Percentiles rank a stretch among this genome's conserved stretches.
Conservation (phyloP, 352 stramenopile genomes). For the Phytophthora constricta region DNA sequence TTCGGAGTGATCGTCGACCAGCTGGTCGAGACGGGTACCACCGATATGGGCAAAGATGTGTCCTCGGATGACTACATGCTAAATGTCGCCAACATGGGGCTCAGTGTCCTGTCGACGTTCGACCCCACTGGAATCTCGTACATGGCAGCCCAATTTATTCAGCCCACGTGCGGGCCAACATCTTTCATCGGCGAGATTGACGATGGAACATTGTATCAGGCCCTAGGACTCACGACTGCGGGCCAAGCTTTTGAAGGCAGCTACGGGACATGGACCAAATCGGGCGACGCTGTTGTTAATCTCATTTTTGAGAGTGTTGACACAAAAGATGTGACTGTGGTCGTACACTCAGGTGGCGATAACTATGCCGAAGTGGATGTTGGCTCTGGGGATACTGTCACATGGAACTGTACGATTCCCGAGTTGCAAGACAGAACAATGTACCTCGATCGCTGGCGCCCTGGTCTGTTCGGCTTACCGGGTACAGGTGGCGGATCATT, state of each 20-base stretch:
- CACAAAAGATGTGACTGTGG: constrained; percentile 26
- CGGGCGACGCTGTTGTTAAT: constrained; percentile 32
- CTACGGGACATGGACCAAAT: constrained; percentile 34
- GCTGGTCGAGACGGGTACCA: constrained; percentile 23
- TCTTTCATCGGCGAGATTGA: constrained; percentile 39
- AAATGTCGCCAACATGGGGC: constrained; percentile 38
- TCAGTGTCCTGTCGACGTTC: constrained; percentile 38
- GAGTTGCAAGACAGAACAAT: constrained; percentile 28
- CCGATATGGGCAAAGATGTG: constrained; percentile 21
- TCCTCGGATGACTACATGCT: constrained; percentile 37
- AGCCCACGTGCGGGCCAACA: constrained; percentile 40
- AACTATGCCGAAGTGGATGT: constrained; percentile 28
- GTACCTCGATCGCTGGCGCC: constrained; percentile 27
- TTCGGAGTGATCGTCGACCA: constrained; percentile 32
- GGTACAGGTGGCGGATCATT: constrained; percentile 25
- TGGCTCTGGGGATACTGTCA: constrained; percentile 17
- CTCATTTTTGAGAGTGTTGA: constrained; percentile 31
- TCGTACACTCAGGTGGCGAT: constrained; percentile 25
- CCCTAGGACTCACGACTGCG: constrained; percentile 19
- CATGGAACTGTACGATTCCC: constrained; percentile 22
- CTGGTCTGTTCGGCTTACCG: constrained; percentile 22
- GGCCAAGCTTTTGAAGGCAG: constrained; percentile 34
- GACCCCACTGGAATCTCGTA: constrained; percentile 43
- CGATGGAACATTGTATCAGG: constrained; percentile 31
- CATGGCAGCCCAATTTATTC: constrained; percentile 46